A percentile compares a stretch with the other conserved stretches of the same genome.
These are phyloP conservation scores for Butyriboletus appendiculatus DNA, from an alignment of 1,284 basidiomycete species.

Conservation along the genomic window DNA sequence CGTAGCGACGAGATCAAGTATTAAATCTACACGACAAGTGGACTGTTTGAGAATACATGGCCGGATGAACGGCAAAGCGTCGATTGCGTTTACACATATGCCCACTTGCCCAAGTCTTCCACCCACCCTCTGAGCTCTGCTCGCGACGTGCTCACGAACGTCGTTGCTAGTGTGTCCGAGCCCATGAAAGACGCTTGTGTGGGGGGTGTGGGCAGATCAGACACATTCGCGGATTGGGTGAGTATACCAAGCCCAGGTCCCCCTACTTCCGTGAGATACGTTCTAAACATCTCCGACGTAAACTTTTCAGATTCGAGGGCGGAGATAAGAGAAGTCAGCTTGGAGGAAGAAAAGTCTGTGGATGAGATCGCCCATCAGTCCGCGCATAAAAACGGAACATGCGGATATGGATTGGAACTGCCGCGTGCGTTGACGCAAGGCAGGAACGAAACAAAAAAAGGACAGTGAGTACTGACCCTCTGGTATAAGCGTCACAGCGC, in stretches of 20 bases:
- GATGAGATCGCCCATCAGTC: conserved; percentile 13
- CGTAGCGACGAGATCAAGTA: conserved; percentile 4
- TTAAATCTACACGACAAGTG: conserved; percentile 1
- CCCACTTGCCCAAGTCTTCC: conserved; percentile 58
- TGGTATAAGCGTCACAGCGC: conserved; percentile 93
- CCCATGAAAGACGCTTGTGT: conserved; percentile 47
- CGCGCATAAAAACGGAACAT: neutral
- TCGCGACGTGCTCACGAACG: conserved; percentile 49
- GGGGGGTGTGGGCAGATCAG: conserved; percentile 15
- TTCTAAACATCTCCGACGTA: conserved; percentile 68
- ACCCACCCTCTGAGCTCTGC: conserved; percentile 60
- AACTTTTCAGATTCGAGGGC: conserved; percentile 46
- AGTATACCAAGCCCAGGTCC: conserved; percentile 91
- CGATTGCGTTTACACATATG: conserved; percentile 49
- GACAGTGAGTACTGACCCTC: conserved; percentile 59
- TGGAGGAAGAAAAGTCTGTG: conserved; percentile 63
- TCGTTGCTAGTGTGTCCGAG: conserved; percentile 39
- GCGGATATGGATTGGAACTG: neutral
- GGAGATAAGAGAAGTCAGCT: conserved; percentile 57
- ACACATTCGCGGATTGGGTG: conserved; percentile 1
- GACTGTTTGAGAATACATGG: neutral
- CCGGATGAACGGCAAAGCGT: conserved; percentile 1
- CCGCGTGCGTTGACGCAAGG: neutral
- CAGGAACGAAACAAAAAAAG: neutral
- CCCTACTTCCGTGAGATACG: conserved; percentile 91